Percentiles rank a stretch among this genome's conserved stretches.
These are phyloP conservation scores for Fusarium mundagurra DNA, from an alignment of 2,329 filamentous ascomycete species.

Conservation along the genomic window DNA sequence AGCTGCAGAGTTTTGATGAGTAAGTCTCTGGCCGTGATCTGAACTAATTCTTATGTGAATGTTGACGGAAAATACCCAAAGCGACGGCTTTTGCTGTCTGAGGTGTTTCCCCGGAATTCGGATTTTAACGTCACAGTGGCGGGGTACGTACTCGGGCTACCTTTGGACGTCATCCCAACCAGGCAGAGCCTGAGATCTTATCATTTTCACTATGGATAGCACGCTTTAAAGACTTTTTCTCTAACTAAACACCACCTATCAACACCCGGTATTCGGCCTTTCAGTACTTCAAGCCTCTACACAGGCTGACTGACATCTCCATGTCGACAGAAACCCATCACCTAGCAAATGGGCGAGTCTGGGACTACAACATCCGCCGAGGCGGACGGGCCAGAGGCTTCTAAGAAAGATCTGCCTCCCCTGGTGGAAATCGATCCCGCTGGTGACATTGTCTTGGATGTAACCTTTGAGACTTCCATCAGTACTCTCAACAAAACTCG, in stretches of 20 bases:
- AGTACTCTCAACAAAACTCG: slow-evolving; percentile 59
- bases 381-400: slow-evolving; percentile 43
- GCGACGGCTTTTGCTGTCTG: not conserved
- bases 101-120: not conserved
- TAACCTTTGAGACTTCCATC: slow-evolving; percentile 70
- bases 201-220: slow-evolving; percentile 13
- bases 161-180: slow-evolving; percentile 27
- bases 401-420: slow-evolving; percentile 43
- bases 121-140: slow-evolving; percentile 1
- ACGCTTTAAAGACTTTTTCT: slow-evolving; percentile 7
- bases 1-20: not conserved
- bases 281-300: slow-evolving; percentile 8
- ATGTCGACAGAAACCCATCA: slow-evolving; percentile 37
- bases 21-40: not conserved
- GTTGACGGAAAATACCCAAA: not conserved
- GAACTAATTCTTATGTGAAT: not conserved
- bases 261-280: not conserved
- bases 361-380: slow-evolving; percentile 45
- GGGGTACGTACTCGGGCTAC: slow-evolving; percentile 21
- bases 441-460: slow-evolving; percentile 73
- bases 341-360: slow-evolving; percentile 47
- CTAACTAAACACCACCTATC: not conserved
- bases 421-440: slow-evolving; percentile 62
- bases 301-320: slow-evolving; percentile 31
- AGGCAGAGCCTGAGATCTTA: slow-evolving; percentile 17